A percentile compares a stretch with the other conserved stretches of the same genome.
Evolutionary conservation across 2,329 filamentous ascomycete species (phyloP).

Genomic region (Didymella exigua): DNA sequence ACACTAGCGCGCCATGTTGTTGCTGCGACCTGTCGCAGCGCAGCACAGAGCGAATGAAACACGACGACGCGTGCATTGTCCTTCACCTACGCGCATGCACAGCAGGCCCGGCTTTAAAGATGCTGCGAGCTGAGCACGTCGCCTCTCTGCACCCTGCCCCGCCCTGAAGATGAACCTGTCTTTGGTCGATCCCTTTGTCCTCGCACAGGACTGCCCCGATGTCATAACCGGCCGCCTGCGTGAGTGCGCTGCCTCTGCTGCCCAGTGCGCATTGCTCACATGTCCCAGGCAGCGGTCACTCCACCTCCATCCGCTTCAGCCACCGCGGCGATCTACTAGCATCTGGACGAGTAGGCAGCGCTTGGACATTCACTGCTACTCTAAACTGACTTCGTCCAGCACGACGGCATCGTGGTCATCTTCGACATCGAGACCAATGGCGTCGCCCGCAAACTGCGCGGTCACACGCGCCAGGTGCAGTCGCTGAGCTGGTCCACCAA

Average conservation of each 20-base stretch:
- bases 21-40: not conserved
- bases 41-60: constrained; percentile 3
- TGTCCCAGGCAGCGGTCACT: constrained; percentile 63
- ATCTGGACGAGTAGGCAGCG: constrained; percentile 73
- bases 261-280: constrained; percentile 19
- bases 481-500: constrained; percentile 94
- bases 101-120: constrained; percentile 24
- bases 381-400: constrained; percentile 43
- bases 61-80: constrained; percentile 8
- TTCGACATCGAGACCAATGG: constrained; percentile 99
- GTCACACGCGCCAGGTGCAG: constrained; percentile 92
- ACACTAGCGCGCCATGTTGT: constrained; percentile 6
- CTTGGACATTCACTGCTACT: not conserved
- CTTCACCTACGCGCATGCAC: constrained; percentile 10
- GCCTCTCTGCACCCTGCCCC: constrained; percentile 19
- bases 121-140: constrained; percentile 26
- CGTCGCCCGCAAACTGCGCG: constrained; percentile 89
- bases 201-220: constrained; percentile 86
- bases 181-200: constrained; percentile 72
- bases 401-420: constrained; percentile 90
- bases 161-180: constrained; percentile 69
- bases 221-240: constrained; percentile 86
- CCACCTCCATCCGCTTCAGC: constrained; percentile 81
- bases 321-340: constrained; percentile 93
- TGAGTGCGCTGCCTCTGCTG: constrained; percentile 47